phyloP scores from a whole-genome alignment of 371 early-diverging fungal genomes.

The Ecytonucleospora hepatopenaei region DNA sequence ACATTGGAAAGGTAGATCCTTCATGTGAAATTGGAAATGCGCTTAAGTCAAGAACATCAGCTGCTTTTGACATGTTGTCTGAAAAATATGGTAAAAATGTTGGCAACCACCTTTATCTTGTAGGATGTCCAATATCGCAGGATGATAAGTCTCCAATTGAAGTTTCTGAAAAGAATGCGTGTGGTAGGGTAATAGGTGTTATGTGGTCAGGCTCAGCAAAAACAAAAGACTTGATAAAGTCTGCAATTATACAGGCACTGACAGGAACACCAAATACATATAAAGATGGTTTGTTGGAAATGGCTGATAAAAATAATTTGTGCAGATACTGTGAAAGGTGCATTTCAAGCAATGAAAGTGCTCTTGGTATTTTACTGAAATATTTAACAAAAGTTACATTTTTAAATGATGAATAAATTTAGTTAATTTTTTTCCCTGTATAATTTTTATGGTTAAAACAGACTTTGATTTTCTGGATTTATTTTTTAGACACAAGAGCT shows the following conservation, averaged over 20 bases:
- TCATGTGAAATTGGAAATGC: constrained; percentile 46
- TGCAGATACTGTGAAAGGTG: constrained; percentile 28
- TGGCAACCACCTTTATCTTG: constrained; percentile 43
- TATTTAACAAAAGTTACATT: not conserved
- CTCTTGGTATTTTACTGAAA: not conserved
- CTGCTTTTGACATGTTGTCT: constrained; percentile 17
- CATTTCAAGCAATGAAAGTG: constrained; percentile 5
- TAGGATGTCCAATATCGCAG: constrained; percentile 26
- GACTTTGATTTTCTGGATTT: constrained; percentile 67
- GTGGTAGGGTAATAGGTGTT: constrained; percentile 42
- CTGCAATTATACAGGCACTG: constrained; percentile 38
- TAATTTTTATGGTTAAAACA: constrained; percentile 7
- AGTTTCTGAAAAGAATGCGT: constrained; percentile 23
- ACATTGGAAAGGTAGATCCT: constrained; percentile 15
- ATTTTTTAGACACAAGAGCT: constrained; percentile 86
- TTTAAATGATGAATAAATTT: not conserved
- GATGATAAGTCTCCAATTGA: not conserved
- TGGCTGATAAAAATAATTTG: not conserved
- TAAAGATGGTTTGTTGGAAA: constrained; percentile 13
- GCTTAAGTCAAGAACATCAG: constrained; percentile 18
- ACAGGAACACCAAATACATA: constrained; percentile 27
- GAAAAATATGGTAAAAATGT: constrained; percentile 15
- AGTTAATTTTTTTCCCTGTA: not conserved
- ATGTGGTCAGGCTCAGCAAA: constrained; percentile 41
- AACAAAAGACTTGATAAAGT: constrained; percentile 37